A percentile compares a stretch with the other conserved stretches of the same genome.
Evolutionary conservation across 208 protist genomes (phyloP).

Genomic region (Leishmania braziliensis): DNA sequence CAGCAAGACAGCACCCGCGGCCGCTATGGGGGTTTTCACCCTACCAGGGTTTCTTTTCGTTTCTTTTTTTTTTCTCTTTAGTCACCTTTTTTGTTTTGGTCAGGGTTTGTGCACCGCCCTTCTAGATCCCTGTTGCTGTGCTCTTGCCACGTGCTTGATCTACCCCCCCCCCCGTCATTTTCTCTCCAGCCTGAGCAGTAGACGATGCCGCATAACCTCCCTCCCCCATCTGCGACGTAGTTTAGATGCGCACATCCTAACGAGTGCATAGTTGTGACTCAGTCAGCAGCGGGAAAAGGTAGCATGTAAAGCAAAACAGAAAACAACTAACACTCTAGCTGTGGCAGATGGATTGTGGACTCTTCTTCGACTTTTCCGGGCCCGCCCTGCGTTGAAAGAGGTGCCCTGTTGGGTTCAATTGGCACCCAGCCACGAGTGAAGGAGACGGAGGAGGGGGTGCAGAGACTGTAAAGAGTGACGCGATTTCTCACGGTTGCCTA

Average conservation of each 20-base stretch:
- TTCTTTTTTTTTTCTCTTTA: not conserved
- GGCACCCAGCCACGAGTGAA: not conserved
- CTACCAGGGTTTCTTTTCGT: not conserved
- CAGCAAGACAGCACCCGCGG: not conserved
- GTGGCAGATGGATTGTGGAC: too few species aligned
- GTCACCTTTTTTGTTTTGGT: not conserved
- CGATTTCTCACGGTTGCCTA: not conserved
- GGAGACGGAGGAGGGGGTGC: not conserved
- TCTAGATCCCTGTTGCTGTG: not conserved
- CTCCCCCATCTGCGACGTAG: not conserved
- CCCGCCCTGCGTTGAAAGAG: not conserved
- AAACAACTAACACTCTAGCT: not conserved
- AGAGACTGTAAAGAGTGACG: not conserved
- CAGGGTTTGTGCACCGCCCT: not conserved
- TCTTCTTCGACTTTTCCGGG: not conserved
- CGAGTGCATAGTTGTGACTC: too few species aligned
- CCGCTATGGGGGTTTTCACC: not conserved
- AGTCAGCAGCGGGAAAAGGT: not conserved
- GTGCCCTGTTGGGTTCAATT: not conserved
- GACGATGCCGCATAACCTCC: not conserved
- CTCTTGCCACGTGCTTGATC: not conserved
- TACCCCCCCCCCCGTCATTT: not conserved
- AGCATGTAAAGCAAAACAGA: not conserved
- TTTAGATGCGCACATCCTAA: not conserved
- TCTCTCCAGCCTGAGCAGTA: not conserved